phyloP scores from a whole-genome alignment of 495 filamentous ascomycete species.

The Daldinia concentrica region DNA sequence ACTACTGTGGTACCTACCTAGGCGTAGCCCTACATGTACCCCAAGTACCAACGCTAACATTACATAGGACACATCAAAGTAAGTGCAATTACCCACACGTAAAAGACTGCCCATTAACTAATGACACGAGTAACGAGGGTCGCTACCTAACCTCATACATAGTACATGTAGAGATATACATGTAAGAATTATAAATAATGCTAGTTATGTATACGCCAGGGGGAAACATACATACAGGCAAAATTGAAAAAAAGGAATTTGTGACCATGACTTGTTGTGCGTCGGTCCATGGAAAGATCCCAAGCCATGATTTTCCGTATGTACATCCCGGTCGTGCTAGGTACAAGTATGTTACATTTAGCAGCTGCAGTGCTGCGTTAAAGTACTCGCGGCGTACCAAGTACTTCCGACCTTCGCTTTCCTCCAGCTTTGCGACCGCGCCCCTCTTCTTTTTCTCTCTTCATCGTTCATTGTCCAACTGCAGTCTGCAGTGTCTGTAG shows the following conservation, averaged over 20 bases:
- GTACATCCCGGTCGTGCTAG: constrained; percentile 14
- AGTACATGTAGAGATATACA: constrained; percentile 2
- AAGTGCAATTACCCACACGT: constrained; percentile 30
- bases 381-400: constrained; percentile 30
- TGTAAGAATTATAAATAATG: neutral
- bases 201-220: neutral
- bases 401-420: constrained; percentile 14
- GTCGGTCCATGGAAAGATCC: constrained; percentile 3
- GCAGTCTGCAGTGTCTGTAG: constrained; percentile 6
- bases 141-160: constrained; percentile 16
- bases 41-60: neutral
- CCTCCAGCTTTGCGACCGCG: constrained; percentile 10
- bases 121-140: constrained; percentile 30
- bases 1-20: constrained; percentile 8
- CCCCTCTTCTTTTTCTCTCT: constrained; percentile 10
- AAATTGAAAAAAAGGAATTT: constrained; percentile 30
- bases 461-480: constrained; percentile 24
- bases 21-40: neutral
- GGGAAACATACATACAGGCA: constrained; percentile 37
- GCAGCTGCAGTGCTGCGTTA: constrained; percentile 22
- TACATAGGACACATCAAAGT: neutral
- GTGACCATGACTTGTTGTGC: constrained; percentile 11
- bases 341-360: constrained; percentile 19
- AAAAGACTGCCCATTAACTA: constrained; percentile 17
- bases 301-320: neutral